Evolutionary conservation across 805 yeast species (phyloP), one percentile per base, ranked within the genome.

Genomic region (Jamesozyma rosinii): DNA sequence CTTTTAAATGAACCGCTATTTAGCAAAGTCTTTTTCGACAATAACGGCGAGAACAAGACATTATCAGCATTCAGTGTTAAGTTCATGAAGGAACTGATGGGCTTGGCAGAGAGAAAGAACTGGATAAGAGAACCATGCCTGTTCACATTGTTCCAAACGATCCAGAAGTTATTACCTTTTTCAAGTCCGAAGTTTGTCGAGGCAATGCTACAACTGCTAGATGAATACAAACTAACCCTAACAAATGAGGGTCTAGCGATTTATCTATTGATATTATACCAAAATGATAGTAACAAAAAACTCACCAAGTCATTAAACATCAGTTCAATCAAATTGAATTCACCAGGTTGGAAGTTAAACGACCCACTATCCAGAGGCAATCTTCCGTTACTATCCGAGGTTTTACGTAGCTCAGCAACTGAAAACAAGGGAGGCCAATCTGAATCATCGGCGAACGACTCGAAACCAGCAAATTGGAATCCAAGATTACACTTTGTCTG

Each of bases 41-140:
- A 64, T 5, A 48, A 55, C 4, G 29, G 29, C 11, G 29, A 24
- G 6, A 31, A 45, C 1, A 51, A 53, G 2, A 39, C 45, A 1
- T 32, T 41, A 3, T 35, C 54, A 1, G 59, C 54, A 2, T 68
- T 71, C 38, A 65, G 69, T 40, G 47, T 55, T 15, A 58, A 63
- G 11, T 73, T 81, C 37, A 59, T 76, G 22, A 63, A 68, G 4
- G 58, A 67, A 26, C 53, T 83, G 31, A 58, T 85, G 4, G 77
- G 74, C 20, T 66, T 89, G 43, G 74, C 94, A 0, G 59, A 67
- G 13, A 50, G 66, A 30, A 90, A 89, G 59, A 75, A 84, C 1
- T 89, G 97, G 97, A 74, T 89, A 35, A 69, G 94, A 47, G 96
- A 90, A 62, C 77, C 94, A 3, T 71, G 86, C 34, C 70, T 84